Evolutionary conservation across 768 basidiomycete genomes (phyloP).

Genomic region (Suillus tomentosus): DNA sequence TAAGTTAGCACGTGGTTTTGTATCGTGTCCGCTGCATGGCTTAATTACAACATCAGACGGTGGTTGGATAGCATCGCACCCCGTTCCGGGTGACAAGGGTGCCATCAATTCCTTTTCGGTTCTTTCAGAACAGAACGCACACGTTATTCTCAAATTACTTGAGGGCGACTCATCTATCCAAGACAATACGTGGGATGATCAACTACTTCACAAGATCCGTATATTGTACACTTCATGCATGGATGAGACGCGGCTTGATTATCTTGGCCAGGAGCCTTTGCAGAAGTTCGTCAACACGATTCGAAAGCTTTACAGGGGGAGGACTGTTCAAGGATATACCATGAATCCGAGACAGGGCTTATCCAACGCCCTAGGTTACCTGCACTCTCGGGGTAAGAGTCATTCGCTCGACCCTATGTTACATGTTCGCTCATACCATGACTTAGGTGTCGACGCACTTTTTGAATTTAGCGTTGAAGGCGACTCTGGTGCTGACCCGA

Average conservation of each 20-base stretch:
- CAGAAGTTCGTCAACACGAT: constrained; percentile 65
- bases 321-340: constrained; percentile 41
- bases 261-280: constrained; percentile 71
- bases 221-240: constrained; percentile 81
- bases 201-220: constrained; percentile 64
- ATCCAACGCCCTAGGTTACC: constrained; percentile 80
- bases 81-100: constrained; percentile 85
- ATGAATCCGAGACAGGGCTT: constrained; percentile 52
- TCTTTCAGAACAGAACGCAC: constrained; percentile 74
- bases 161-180: constrained; percentile 45
- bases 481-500: constrained; percentile 84
- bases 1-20: constrained; percentile 42
- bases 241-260: constrained; percentile 75
- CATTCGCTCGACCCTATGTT: constrained; percentile 9
- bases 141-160: constrained; percentile 72
- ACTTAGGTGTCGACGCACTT: constrained; percentile 70
- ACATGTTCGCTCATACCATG: constrained; percentile 4
- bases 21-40: constrained; percentile 11
- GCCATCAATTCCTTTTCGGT: constrained; percentile 71
- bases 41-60: constrained; percentile 53
- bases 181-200: constrained; percentile 48
- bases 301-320: constrained; percentile 57
- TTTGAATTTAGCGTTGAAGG: constrained; percentile 88
- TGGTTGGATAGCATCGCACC: constrained; percentile 83
- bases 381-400: constrained; percentile 79